Evolutionary conservation across 352 stramenopile species (phyloP), one percentile per base, ranked within the genome.

Genomic region (Pythium aristosporum): DNA sequence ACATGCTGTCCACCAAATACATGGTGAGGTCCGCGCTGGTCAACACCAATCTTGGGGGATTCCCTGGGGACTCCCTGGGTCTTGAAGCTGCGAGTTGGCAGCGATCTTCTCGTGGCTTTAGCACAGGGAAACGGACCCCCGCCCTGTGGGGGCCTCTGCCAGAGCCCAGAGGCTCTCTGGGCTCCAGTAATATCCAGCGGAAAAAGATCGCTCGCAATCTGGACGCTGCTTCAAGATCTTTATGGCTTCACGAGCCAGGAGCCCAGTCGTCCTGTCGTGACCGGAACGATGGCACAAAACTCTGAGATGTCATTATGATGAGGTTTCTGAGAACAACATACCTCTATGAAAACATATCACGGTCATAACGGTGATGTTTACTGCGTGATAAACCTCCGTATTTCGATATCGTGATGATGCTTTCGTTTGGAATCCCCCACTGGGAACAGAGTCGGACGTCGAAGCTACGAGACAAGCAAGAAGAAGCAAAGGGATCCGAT

Each of bases 401-500:
- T 63, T 49, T 47, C 36, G 7, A 68, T 68, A 55, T 8, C 10
- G 49, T 56, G 43, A 60, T 67, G 53, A 36, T 67, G 59, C 39
- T 20, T 55, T 41, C 32, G 46, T 36, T 36, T 20, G 44, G 52
- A 30, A 30, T 30, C 25, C 25, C 25, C 25, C 25, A 30, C 25
- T 30, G 25, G 50, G 57, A 63, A 42, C 53, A 56, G 53, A 59
- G 53, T 63, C 53, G 25, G 54, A 63, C 62, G 32, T 63, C 53
- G 54, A 68, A 72, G 59, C 52, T 55, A 39, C 37, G 36, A 21
- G 58, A 62, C 42, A 58, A 63, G 50, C 49, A 16, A 46, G 51
- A 48, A 57, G 15, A 46, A 41, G 52, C 46, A 20, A 52, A 10
- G 16, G 25, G 25, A 52, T 28, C 46, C 5, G 12, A n/a, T 52